Base-by-base conservation (phyloP, 352 stramenopile species). In the Globisporangium polare region DNA sequence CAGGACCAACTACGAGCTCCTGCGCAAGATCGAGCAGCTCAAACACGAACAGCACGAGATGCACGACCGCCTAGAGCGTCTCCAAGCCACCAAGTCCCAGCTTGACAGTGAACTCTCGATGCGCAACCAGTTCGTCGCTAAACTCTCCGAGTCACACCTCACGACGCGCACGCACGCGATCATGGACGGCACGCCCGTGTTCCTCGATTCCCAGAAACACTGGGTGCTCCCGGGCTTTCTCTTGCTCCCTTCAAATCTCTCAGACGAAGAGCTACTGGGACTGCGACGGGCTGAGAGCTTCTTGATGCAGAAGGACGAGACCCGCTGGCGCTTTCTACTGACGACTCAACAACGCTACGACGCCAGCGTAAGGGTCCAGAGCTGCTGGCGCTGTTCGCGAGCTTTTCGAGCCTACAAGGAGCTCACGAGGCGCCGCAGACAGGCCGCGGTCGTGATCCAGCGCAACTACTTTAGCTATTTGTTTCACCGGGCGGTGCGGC, bases 401-500 rank as follows among this genome's bases (percentile, higher is more conserved):
- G 61, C 60, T 9, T 80, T 66, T 27, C 64, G 62, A 9, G n/a
- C 37, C 3, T 86, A 80, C 42, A 51, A 77, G 27, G 29, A 60
- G 0, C 46, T 86, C n/a, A 71, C 67, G 26, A 57, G 53, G 10
- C 62, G 53, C 8, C 73, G 80, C 0, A 56, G 65, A 39, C 58
- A 61, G 6, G 82, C 84, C 4, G 80, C 77, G n/a, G 60, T 45
- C 12, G 31, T 81, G 8, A 86, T 93, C 54, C 84, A 93, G 53
- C 75, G 78, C 50, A 83, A 82, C 52, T 93, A 90, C 65, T 82
- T 90, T 37, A 65, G 71, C 7, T 90, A 88, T 37, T 64, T 94
- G n/a, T 92, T 84, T 53, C 64, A 77, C 26, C 78, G 84, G 2
- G 82, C 82, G 0, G 72, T 80, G 7, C 69, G 68, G 10, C 51